Conservation (phyloP, 257 asterid genomes). For the Scutellaria barbata region DNA sequence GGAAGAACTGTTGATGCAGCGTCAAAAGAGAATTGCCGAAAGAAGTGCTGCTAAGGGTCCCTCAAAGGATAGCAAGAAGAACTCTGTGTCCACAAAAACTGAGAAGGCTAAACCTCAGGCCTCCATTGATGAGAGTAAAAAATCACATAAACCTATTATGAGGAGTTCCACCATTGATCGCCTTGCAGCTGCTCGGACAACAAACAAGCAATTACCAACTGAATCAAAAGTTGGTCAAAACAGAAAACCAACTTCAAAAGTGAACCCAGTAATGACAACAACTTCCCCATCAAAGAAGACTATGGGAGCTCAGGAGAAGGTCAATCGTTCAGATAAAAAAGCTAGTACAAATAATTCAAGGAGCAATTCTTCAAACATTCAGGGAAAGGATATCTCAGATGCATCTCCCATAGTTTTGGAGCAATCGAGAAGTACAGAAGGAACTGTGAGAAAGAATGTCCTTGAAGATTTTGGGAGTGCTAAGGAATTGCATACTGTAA, state of each 20-base stretch:
- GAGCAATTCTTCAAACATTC: slow-evolving; percentile 35
- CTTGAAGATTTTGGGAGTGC: slow-evolving; percentile 40
- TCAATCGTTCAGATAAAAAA: slow-evolving; percentile 42
- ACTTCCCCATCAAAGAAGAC: slow-evolving; percentile 38
- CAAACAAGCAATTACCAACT: slow-evolving; percentile 39
- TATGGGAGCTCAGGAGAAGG: slow-evolving; percentile 43
- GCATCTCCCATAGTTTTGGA: slow-evolving; percentile 23
- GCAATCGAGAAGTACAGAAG: slow-evolving; percentile 34
- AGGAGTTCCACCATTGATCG: slow-evolving; percentile 69
- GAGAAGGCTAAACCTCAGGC: slow-evolving; percentile 45
- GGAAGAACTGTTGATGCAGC: slow-evolving; percentile 63
- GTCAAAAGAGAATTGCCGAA: slow-evolving; percentile 83
- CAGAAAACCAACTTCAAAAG: slow-evolving; percentile 46
- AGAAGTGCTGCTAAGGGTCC: slow-evolving; percentile 62
- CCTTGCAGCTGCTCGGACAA: slow-evolving; percentile 67
- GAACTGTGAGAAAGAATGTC: slow-evolving; percentile 16
- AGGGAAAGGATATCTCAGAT: slow-evolving; percentile 21
- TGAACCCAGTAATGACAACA: slow-evolving; percentile 8
- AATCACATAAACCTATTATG: slow-evolving; percentile 46
- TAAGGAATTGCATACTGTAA: slow-evolving; percentile 47
- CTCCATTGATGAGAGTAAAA: slow-evolving; percentile 45
- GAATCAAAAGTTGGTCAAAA: slow-evolving; percentile 48
- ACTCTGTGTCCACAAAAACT: slow-evolving; percentile 35
- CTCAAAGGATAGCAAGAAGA: slow-evolving; percentile 47
- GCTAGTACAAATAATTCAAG: slow-evolving; percentile 31